Base-by-base conservation (phyloP, 768 basidiomycete species). In the Hysterangium stoloniferum region DNA sequence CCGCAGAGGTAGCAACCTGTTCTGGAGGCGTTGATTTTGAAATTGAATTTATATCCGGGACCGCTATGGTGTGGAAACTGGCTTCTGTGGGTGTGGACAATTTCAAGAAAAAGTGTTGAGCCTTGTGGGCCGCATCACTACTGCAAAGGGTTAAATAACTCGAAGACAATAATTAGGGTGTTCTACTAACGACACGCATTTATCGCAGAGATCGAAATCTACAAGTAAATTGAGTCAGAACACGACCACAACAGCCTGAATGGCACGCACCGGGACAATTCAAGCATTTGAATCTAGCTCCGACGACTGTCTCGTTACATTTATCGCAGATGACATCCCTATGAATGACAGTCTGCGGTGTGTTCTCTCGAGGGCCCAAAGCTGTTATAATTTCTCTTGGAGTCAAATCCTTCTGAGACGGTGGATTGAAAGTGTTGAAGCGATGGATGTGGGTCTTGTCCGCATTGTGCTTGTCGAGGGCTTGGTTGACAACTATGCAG, bases 211-310 rank as follows among this genome's bases (percentile, higher is more conserved):
- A 63, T 88, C 86, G 59, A 80, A 88, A 61, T 88, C 85, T 83
- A 44, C 0, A 51, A 22, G 48, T 4, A 37, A 36, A 27, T 52
- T n/a, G 52, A 25, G 15, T 55, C 15, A 27, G 13, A 25, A 41
- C 38, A 20, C 52, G 17, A 15, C 24, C 43, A 20, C 13, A 4
- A 11, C 22, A 32, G 6, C 55, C 17, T 19, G 34, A 27, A 36
- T 4, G 40, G 20, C 15, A 65, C 73, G 46, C 61, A 86, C 84
- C 73, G 42, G 73, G 70, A 62, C 88, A 91, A 56, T 87, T 83
- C 19, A 87, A 64, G 59, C 89, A 92, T 64, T 91, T 92, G 63
- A 87, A 81, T 37, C 90, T 73, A 48, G 79, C 61, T 9, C 88
- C 89, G 49, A 74, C 67, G 33, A 91, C 71, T 3, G 64, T 73